phyloP scores from a whole-genome alignment of 495 filamentous ascomycete species.

The Bacidia rubella region DNA sequence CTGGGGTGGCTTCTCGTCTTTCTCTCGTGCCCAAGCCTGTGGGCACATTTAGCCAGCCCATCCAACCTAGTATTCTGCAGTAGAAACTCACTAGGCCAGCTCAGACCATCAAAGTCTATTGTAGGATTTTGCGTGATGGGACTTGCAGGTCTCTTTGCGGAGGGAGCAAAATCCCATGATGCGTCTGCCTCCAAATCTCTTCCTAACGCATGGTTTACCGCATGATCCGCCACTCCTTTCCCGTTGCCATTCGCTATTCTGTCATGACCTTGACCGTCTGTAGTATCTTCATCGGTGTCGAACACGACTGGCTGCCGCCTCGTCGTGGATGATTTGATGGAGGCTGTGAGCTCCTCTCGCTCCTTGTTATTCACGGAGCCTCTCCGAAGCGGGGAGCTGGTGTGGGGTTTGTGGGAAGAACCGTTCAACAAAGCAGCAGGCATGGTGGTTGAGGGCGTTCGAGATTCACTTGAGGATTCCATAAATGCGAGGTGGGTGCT shows the following conservation, averaged over 20 bases:
- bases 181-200: slow-evolving; percentile 63
- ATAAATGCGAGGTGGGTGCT: background rate
- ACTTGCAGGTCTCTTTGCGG: slow-evolving; percentile 40
- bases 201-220: slow-evolving; percentile 56
- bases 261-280: background rate
- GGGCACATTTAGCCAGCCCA: background rate
- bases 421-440: slow-evolving; percentile 38
- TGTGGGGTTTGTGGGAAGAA: slow-evolving; percentile 4
- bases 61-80: slow-evolving; percentile 3
- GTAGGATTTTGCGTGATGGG: slow-evolving; percentile 51
- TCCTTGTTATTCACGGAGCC: slow-evolving; percentile 31
- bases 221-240: slow-evolving; percentile 31
- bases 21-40: slow-evolving; percentile 65
- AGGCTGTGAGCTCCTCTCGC: slow-evolving; percentile 38
- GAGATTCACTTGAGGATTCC: background rate
- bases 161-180: slow-evolving; percentile 32
- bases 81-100: slow-evolving; percentile 50
- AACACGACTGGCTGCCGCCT: slow-evolving; percentile 31
- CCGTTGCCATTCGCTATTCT: background rate
- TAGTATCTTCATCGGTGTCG: slow-evolving; percentile 13
- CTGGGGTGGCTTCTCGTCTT: slow-evolving; percentile 62
- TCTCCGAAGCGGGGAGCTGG: slow-evolving; percentile 23
- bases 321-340: slow-evolving; percentile 36
- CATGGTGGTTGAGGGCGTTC: slow-evolving; percentile 29
- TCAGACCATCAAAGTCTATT: slow-evolving; percentile 57